phyloP scores from a whole-genome alignment of 2,329 filamentous ascomycete genomes.

The Calonectria hawksworthii region DNA sequence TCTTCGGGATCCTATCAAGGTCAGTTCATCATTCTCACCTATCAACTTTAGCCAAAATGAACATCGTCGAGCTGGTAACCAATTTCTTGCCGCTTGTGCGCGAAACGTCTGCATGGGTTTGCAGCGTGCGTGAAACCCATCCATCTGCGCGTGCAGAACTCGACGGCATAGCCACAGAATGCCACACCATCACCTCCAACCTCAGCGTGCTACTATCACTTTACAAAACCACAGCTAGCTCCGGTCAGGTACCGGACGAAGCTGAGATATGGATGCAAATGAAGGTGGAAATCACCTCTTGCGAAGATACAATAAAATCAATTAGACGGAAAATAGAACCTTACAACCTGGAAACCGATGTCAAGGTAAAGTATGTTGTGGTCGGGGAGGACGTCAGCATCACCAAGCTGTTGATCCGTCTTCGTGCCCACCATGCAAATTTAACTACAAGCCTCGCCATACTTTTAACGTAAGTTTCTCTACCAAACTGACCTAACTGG shows the following conservation, averaged over 20 bases:
- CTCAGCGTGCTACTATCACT: not conserved
- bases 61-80: not conserved
- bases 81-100: not conserved
- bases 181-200: not conserved
- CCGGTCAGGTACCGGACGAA: not conserved
- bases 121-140: not conserved
- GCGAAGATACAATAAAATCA: not conserved
- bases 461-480: not conserved
- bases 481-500: not conserved
- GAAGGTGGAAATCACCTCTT: not conserved
- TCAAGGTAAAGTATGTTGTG: not conserved
- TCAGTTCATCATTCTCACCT: not conserved
- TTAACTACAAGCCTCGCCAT: not conserved
- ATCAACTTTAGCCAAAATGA: not conserved
- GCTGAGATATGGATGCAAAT: not conserved
- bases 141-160: not conserved
- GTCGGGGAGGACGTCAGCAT: not conserved
- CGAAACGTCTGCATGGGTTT: not conserved
- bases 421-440: not conserved
- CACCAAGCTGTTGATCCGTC: not conserved
- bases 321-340: not conserved
- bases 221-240: not conserved
- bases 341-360: not conserved
- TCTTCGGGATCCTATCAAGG: not conserved
- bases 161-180: not conserved